phyloP scores from a whole-genome alignment of 768 basidiomycete genomes.

The Podaxis mareebaensis region DNA sequence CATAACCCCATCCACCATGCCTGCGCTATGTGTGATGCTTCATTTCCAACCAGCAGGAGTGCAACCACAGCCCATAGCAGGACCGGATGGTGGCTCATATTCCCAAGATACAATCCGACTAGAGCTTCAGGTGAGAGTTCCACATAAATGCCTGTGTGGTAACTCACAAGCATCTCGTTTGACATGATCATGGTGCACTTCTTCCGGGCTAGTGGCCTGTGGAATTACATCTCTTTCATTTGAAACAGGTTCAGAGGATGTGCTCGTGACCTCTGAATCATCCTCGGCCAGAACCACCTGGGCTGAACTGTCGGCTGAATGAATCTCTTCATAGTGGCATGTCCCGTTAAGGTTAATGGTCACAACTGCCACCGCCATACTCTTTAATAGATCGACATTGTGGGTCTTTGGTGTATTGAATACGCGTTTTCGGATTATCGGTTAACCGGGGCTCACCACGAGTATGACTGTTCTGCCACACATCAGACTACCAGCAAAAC shows the following conservation, averaged over 20 bases:
- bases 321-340: not conserved
- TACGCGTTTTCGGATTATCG: not conserved
- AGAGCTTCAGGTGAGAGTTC: not conserved
- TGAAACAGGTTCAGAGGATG: not conserved
- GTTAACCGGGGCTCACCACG: not conserved
- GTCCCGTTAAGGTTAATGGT: not conserved
- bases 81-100: slow-evolving; percentile 20
- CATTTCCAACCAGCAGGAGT: slow-evolving; percentile 23
- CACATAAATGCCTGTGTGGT: not conserved
- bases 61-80: slow-evolving; percentile 22
- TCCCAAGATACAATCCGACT: not conserved
- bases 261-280: not conserved
- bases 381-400: not conserved
- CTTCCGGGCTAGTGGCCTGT: not conserved
- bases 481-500: not conserved
- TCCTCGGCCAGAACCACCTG: not conserved
- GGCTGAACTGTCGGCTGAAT: not conserved
- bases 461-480: not conserved
- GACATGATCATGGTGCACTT: not conserved
- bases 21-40: slow-evolving; percentile 26
- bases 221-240: not conserved
- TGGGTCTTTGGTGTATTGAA: not conserved
- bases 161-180: slow-evolving; percentile 3
- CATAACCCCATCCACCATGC: slow-evolving; percentile 48
- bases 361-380: not conserved